A percentile compares a stretch with the other conserved stretches of the same genome.
These are phyloP conservation scores for Malus fusca DNA, from an alignment of 306 rosid genomes.

Conservation along the genomic window DNA sequence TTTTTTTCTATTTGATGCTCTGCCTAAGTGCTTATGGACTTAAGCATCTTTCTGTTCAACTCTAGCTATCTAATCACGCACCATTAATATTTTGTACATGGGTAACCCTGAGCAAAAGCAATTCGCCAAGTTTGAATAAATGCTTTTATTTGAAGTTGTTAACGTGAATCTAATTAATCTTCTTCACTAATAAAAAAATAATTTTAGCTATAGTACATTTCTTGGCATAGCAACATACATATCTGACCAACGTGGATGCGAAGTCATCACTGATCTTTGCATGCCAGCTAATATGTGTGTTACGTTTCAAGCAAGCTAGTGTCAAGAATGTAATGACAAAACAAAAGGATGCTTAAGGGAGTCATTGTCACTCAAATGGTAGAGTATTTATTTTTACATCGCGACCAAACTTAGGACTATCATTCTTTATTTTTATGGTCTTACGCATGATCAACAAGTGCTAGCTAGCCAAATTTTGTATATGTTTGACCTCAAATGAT, in stretches of 20 bases:
- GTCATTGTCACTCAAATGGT: too few species aligned
- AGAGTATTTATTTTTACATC: neutral
- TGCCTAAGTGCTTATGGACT: neutral
- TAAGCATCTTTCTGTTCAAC: neutral
- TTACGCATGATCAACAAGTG: too few species aligned
- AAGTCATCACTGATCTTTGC: constrained; percentile 4
- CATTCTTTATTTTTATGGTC: neutral
- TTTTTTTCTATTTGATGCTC: neutral
- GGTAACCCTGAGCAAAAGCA: neutral
- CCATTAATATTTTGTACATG: neutral
- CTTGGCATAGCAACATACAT: neutral
- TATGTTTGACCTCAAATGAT: too few species aligned
- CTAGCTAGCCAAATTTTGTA: too few species aligned
- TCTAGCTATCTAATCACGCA: neutral
- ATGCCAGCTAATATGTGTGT: neutral
- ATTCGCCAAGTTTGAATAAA: neutral
- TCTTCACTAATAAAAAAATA: neutral
- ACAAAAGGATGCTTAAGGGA: too few species aligned
- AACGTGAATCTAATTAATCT: neutral
- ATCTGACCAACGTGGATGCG: constrained; percentile 4
- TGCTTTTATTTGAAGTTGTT: neutral
- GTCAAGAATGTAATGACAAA: neutral
- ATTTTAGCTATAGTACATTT: neutral
- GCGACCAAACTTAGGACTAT: neutral
- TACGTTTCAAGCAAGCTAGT: neutral